Percentiles rank a stretch among this genome's conserved stretches.
phyloP scores from a whole-genome alignment of 352 stramenopile species.

The Globisporangium orthogonon region DNA sequence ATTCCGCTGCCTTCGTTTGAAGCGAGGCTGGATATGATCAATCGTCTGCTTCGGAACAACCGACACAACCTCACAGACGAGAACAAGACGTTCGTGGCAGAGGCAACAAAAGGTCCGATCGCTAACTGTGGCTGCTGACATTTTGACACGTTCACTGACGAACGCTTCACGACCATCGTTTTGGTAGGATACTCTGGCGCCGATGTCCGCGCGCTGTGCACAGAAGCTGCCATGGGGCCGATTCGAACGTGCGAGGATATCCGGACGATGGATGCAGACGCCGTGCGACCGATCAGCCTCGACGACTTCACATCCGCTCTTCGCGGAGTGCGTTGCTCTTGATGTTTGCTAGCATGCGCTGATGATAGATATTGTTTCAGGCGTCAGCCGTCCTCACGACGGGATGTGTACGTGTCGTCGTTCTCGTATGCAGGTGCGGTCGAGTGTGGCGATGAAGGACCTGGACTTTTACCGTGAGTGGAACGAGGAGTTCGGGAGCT shows the following conservation, averaged over 20 bases:
- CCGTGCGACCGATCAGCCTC: slow-evolving; percentile 92
- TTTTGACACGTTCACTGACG: neutral
- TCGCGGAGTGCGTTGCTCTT: slow-evolving; percentile 38
- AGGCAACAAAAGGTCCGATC: slow-evolving; percentile 65
- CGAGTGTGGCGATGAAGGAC: slow-evolving; percentile 93
- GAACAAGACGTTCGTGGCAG: slow-evolving; percentile 88
- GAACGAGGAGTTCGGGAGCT: slow-evolving; percentile 93
- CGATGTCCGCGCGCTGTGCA: slow-evolving; percentile 96
- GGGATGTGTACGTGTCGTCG: neutral
- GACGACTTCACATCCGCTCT: slow-evolving; percentile 95
- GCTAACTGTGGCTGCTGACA: neutral
- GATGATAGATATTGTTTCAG: too few relatives aligned
- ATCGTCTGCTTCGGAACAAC: slow-evolving; percentile 91
- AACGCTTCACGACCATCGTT: neutral
- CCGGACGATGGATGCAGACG: slow-evolving; percentile 82
- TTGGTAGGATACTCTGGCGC: slow-evolving; percentile 93
- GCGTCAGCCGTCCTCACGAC: neutral
- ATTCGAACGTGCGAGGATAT: slow-evolving; percentile 85
- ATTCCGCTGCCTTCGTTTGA: slow-evolving; percentile 92
- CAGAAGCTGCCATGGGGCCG: slow-evolving; percentile 96
- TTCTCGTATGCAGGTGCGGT: slow-evolving; percentile 65
- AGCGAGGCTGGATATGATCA: slow-evolving; percentile 86
- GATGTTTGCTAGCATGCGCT: neutral
- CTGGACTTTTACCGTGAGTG: slow-evolving; percentile 90
- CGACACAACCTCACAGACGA: slow-evolving; percentile 79